phyloP scores from a whole-genome alignment of 116 monocot genomes.

The Phalaenopsis hybrid region DNA sequence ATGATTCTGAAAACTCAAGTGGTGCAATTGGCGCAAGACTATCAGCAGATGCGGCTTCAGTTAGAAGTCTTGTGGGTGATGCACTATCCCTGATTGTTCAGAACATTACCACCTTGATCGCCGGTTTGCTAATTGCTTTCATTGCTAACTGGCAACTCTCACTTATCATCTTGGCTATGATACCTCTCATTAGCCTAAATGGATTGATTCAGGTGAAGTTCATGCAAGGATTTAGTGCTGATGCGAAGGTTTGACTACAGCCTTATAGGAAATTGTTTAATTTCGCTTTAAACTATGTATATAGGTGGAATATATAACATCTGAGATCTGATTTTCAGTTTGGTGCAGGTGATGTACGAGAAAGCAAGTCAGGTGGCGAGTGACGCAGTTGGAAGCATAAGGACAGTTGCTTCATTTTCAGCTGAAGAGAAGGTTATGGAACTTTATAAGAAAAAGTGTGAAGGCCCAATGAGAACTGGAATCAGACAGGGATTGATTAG shows the following conservation, averaged over 20 bases:
- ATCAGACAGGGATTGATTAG: conserved; percentile 38
- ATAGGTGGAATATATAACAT: not conserved
- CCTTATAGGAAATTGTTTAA: not conserved
- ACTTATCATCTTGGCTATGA: conserved; percentile 17
- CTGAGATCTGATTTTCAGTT: too few species aligned
- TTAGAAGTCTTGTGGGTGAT: conserved; percentile 26
- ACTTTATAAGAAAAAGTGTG: conserved; percentile 57
- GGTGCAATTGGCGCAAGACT: conserved; percentile 29
- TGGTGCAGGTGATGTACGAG: conserved; percentile 34
- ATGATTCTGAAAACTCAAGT: conserved; percentile 40
- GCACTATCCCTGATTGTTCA: conserved; percentile 17
- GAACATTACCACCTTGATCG: conserved; percentile 14
- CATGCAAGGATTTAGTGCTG: conserved; percentile 21
- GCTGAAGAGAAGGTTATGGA: conserved; percentile 58
- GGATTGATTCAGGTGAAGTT: conserved; percentile 23
- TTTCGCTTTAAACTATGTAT: too few species aligned
- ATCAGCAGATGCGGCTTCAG: conserved; percentile 21
- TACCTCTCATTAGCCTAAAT: conserved; percentile 18
- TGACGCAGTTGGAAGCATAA: conserved; percentile 57
- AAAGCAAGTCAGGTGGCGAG: conserved; percentile 57
- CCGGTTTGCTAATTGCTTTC: conserved; percentile 21
- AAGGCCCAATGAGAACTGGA: conserved; percentile 32
- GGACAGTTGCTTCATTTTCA: conserved; percentile 59
- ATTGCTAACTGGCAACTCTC: conserved; percentile 15
- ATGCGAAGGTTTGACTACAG: conserved; percentile 21